Evolutionary conservation across 2,329 filamentous ascomycete genomes (phyloP).

Genomic region (Talaromyces pinophilus): DNA sequence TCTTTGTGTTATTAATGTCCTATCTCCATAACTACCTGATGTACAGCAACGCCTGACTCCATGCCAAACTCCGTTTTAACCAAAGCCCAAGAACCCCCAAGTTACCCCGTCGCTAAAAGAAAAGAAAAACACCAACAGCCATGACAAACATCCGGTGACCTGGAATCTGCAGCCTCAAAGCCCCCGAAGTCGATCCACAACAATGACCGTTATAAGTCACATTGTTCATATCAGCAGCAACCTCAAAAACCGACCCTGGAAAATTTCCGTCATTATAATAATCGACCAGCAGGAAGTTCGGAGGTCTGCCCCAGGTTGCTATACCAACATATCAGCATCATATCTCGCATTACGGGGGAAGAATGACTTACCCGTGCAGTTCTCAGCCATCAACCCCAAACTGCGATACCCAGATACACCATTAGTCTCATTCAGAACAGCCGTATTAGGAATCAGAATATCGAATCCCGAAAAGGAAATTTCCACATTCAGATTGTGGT

Average conservation of each 20-base stretch:
- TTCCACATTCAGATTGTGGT: slow-evolving; percentile 86
- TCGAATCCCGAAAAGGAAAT: slow-evolving; percentile 65
- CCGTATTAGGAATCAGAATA: slow-evolving; percentile 71
- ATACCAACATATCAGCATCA: slow-evolving; percentile 32
- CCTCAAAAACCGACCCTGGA: slow-evolving; percentile 75
- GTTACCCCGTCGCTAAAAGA: not conserved
- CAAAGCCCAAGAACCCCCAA: not conserved
- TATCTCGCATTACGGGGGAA: slow-evolving; percentile 23
- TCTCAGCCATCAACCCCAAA: slow-evolving; percentile 63
- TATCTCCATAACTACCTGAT: not conserved
- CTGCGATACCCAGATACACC: slow-evolving; percentile 64
- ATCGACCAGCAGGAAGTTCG: slow-evolving; percentile 79
- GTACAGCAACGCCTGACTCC: not conserved
- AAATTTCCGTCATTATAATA: slow-evolving; percentile 74
- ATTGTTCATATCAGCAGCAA: slow-evolving; percentile 69
- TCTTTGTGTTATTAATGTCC: not conserved
- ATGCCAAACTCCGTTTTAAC: not conserved
- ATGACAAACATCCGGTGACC: not conserved
- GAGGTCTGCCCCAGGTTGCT: slow-evolving; percentile 63
- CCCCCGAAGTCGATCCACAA: slow-evolving; percentile 40
- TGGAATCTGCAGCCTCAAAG: not conserved
- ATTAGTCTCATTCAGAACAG: slow-evolving; percentile 71
- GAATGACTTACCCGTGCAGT: slow-evolving; percentile 55
- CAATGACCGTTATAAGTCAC: slow-evolving; percentile 63
- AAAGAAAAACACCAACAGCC: not conserved